A percentile compares a stretch with the other conserved stretches of the same genome.
phyloP scores from a whole-genome alignment of 192 early-diverging fungal species.

The Backusella westeae region DNA sequence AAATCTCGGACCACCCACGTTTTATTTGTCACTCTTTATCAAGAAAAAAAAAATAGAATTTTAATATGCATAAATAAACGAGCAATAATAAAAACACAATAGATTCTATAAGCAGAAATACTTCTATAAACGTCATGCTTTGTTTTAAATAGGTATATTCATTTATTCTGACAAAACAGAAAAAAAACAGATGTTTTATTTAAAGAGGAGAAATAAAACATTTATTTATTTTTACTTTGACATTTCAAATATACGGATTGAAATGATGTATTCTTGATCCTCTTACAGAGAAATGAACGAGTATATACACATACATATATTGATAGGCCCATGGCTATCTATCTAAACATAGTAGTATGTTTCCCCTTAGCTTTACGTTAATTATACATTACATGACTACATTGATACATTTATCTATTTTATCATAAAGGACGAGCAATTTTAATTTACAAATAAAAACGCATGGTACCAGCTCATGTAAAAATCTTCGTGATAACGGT shows the following conservation, averaged over 20 bases:
- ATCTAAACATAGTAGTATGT: not conserved
- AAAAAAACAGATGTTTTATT: not conserved
- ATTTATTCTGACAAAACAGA: not conserved
- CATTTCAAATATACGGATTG: not conserved
- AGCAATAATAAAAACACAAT: not conserved
- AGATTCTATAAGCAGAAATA: not conserved
- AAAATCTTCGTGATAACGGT: not conserved
- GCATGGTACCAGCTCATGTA: not conserved
- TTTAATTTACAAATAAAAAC: constrained; percentile 1
- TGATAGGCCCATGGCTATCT: not conserved
- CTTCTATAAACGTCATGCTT: not conserved
- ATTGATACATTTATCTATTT: not conserved
- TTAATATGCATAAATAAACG: not conserved
- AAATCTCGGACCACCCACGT: constrained; percentile 2
- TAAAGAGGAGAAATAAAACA: not conserved
- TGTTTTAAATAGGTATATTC: not conserved
- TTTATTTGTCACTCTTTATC: not conserved
- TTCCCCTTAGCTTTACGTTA: not conserved
- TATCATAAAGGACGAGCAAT: not conserved
- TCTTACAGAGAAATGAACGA: too few relatives aligned
- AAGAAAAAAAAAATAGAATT: not conserved
- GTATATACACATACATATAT: too few relatives aligned
- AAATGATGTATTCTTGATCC: too few relatives aligned
- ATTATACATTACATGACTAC: not conserved
- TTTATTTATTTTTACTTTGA: not conserved